Evolutionary conservation across 2,329 filamentous ascomycete genomes (phyloP), one percentile per base, ranked within the genome.

Genomic region (Endothia cerciana): DNA sequence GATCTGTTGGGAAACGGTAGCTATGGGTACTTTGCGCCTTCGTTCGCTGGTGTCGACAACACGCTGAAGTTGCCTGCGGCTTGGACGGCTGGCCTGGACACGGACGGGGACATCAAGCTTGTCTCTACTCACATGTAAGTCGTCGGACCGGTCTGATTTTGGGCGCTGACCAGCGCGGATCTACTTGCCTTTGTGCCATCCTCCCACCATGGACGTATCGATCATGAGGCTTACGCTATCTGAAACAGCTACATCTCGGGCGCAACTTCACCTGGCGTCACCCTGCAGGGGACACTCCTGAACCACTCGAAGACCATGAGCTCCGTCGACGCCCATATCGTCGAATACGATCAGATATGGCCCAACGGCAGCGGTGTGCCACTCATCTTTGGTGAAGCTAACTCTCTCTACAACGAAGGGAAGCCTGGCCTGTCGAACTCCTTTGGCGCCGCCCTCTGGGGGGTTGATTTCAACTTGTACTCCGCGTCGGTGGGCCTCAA

Each of bases 371-470:
- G 74, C 0, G 71, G 71, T 2, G 78, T 83, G 3, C 84, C 85
- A 0, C 85, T 85, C 68, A 84, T 88, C 68, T 77, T 89, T 1
- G 85, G 85, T 67, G 86, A 90, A 76, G 81, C 82, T 60, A 90
- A 90, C 75, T 87, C 84, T 8, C 80, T 90, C 11, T 89, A 85
- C 75, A 85, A 86, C 73, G 79, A 89, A 76, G 88, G 87, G 63
- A 80, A 81, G 6, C 84, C 87, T 0, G 87, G 87, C 0, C 77
- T 90, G 22, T 88, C 85, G 47, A 87, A 90, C 76, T 80, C 85
- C 0, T 90, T 90, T 73, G 88, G 87, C 43, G 87, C 87, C 11
- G 86, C 87, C 11, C 83, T 90, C 22, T 90, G 87, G 87, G 85
- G 80, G 30, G 72, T 89, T 15, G 87, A 90, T 74, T 89, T 88